phyloP scores from a whole-genome alignment of 2,329 filamentous ascomycete genomes.

The Penicillium concentricum region DNA sequence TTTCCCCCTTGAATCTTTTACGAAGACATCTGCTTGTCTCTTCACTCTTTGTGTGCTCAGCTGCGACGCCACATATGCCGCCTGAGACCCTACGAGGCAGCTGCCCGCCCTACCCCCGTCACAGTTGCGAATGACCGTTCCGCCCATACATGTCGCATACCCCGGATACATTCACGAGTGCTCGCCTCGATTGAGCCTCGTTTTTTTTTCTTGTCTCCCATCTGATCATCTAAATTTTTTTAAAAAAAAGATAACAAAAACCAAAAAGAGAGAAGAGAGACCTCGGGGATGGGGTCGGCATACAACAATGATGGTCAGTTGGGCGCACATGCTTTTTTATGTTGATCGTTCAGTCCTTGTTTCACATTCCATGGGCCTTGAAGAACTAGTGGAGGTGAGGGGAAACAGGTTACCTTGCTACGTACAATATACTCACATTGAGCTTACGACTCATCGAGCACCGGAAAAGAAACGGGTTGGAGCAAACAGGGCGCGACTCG shows the following conservation, averaged over 20 bases:
- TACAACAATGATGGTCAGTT: slow-evolving; percentile 42
- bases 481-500: background rate
- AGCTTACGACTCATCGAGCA: background rate
- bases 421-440: background rate
- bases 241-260: background rate
- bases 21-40: slow-evolving; percentile 2
- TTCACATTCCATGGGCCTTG: slow-evolving; percentile 20
- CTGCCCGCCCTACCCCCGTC: slow-evolving; percentile 29
- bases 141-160: slow-evolving; percentile 19
- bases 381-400: slow-evolving; percentile 4
- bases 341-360: slow-evolving; percentile 3
- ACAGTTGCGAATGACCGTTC: slow-evolving; percentile 27
- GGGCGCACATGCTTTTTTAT: slow-evolving; percentile 15
- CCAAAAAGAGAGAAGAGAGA: slow-evolving; percentile 1
- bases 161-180: slow-evolving; percentile 9
- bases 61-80: slow-evolving; percentile 28
- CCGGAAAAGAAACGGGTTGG: background rate
- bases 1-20: slow-evolving; percentile 1
- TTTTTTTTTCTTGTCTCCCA: slow-evolving; percentile 10
- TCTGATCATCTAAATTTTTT: background rate
- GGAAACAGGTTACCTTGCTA: background rate
- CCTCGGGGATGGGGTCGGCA: slow-evolving; percentile 34
- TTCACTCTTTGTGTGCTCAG: slow-evolving; percentile 11
- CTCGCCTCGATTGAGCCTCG: slow-evolving; percentile 23
- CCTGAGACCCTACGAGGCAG: slow-evolving; percentile 36